phyloP scores from a whole-genome alignment of 257 asterid species.

The Gynochthodes officinalis region DNA sequence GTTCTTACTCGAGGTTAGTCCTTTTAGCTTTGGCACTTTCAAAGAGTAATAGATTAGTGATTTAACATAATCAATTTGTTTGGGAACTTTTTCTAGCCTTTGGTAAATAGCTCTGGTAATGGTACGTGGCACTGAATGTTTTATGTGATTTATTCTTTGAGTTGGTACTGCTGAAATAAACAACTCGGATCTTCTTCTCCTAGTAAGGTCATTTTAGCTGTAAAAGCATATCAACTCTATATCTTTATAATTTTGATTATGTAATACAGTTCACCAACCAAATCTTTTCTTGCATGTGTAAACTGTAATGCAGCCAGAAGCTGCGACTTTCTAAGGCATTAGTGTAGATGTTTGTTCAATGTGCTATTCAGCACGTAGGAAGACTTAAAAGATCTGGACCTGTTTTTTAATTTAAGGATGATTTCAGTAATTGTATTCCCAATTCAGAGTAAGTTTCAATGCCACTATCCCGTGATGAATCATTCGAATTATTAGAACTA shows the following conservation, averaged over 20 bases:
- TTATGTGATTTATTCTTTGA: background rate
- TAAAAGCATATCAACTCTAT: background rate
- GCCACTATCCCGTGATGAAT: background rate
- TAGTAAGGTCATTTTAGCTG: background rate
- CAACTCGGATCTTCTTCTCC: constrained; percentile 2
- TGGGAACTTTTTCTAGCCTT: constrained; percentile 1
- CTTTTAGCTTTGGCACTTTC: background rate
- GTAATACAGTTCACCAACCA: background rate
- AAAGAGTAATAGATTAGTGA: background rate
- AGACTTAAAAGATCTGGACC: no score
- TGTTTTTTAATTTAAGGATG: no score
- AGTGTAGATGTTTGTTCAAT: no score
- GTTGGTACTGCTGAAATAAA: background rate
- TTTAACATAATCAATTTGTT: background rate
- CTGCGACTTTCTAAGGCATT: no score
- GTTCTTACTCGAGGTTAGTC: constrained; percentile 79
- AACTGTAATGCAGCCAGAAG: background rate
- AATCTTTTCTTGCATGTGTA: background rate
- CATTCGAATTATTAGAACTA: background rate
- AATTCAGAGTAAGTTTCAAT: background rate
- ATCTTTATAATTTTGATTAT: no score
- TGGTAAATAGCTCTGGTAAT: background rate
- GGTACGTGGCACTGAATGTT: background rate
- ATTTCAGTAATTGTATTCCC: background rate
- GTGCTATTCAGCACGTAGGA: no score